Evolutionary conservation across 225 moss, liverwort and hornwort genomes (phyloP).

Genomic region (Marchantia polymorpha): DNA sequence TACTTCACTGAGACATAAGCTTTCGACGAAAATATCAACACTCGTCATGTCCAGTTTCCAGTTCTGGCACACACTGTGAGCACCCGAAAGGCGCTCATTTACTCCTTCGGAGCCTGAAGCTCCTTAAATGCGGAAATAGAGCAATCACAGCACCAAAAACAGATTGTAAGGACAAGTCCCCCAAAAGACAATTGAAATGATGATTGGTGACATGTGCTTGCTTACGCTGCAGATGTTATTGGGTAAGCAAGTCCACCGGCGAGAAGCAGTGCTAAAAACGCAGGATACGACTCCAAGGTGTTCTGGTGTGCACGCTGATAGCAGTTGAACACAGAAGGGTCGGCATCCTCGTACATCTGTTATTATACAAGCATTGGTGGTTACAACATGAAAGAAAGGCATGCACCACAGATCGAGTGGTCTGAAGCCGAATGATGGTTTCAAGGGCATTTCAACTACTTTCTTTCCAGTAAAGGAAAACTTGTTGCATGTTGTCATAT

Average conservation of each 20-base stretch:
- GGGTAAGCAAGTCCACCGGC: constrained; percentile 71
- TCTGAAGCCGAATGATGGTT: neutral
- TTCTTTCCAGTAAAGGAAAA: neutral
- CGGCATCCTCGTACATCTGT: constrained; percentile 85
- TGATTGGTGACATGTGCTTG: neutral
- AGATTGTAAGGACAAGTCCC: neutral
- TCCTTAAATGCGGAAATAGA: neutral
- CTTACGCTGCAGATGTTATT: constrained; percentile 73
- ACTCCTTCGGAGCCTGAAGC: neutral
- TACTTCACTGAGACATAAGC: neutral
- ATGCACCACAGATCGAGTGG: neutral
- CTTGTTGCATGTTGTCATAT: neutral
- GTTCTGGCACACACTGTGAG: neutral
- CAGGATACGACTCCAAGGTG: constrained; percentile 64
- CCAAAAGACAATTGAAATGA: neutral
- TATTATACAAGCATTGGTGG: neutral
- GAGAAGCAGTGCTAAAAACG: constrained; percentile 57
- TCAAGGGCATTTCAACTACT: neutral
- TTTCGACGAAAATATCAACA: neutral
- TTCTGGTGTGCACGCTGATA: constrained; percentile 94
- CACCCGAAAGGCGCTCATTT: neutral
- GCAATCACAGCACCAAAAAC: neutral
- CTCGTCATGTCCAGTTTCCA: neutral
- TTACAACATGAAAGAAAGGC: neutral
- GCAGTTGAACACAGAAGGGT: constrained; percentile 84